Base-by-base conservation (phyloP, 805 yeast genomes). In the Debaryomyces castellii region DNA sequence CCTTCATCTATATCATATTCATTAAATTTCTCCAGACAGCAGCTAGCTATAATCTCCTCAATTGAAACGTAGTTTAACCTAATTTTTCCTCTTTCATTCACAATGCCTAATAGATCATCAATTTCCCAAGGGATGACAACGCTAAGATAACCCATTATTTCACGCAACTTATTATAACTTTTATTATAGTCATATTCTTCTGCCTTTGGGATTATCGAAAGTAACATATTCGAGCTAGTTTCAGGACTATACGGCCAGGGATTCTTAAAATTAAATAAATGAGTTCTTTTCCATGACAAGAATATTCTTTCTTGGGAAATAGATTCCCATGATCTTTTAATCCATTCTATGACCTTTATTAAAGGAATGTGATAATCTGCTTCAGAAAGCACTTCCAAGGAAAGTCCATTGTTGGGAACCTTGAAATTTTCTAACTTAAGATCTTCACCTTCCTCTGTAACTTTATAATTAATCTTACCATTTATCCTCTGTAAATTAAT, bases 31-130 rank as follows among this genome's bases (percentile, higher is more conserved):
- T 80, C 83, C 55, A 76, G 78, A 10, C 80, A 71, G 49, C 86
- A 80, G 55, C 85, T 77, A 21, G 81, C 80, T 2, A 82, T 79
- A 38, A 82, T 73, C 53, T 83, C 87, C 43, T 76, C 82, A 36
- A 80, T 80, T 16, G 86, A 80, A 9, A 77, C 67, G 52, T 81
- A 83, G 36, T 71, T 68, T 11, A 71, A 54, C 1, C 74, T 69
- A 16, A 71, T 67, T 46, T 71, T 71, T 5, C 66, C 67, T 33
- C 74, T 47, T 51, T 71, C 77, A 50, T 71, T 71, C 2, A 71
- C 74, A 24, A 83, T 62, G 33, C 81, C 83, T 38, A 81, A 52
- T 32, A 83, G 59, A 49, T 78, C 77, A 40, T 77, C 77, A 23
- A 76, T 66, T 44, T 80, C 82, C 87, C 87, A 83, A 20, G 80